Evolutionary conservation across 202 grass and related monocot genomes (phyloP).

Genomic region (Setaria italica): DNA sequence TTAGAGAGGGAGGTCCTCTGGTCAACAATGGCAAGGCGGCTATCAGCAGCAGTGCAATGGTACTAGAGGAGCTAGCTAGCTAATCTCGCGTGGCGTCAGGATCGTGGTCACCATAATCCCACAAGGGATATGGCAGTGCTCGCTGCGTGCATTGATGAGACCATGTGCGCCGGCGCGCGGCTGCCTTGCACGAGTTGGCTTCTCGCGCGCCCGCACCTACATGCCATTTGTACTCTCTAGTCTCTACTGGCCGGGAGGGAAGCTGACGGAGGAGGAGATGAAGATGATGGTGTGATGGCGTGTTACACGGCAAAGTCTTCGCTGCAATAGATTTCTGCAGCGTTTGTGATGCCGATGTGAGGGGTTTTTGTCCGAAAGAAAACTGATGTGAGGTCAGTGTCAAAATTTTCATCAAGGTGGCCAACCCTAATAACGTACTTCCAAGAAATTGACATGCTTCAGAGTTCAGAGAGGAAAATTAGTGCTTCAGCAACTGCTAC

Average conservation of each 20-base stretch:
- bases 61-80: neutral
- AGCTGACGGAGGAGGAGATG: neutral
- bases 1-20: neutral
- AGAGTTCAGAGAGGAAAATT: neutral
- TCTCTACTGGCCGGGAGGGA: neutral
- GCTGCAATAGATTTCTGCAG: conserved; percentile 32
- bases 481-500: neutral
- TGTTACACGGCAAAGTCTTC: conserved; percentile 12
- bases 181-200: conserved; percentile 20
- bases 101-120: conserved; percentile 10
- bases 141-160: conserved; percentile 23
- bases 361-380: no score
- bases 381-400: neutral
- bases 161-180: conserved; percentile 7
- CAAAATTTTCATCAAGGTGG: neutral
- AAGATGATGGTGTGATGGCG: neutral
- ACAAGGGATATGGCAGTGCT: neutral
- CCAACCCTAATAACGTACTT: neutral
- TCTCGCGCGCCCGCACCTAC: neutral
- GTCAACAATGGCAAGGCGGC: neutral
- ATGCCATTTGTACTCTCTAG: neutral
- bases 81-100: neutral
- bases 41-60: conserved; percentile 1
- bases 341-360: conserved; percentile 21
- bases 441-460: neutral